Conservation (phyloP, 2,329 filamentous ascomycete species). For the Stemphylium lycopersici region DNA sequence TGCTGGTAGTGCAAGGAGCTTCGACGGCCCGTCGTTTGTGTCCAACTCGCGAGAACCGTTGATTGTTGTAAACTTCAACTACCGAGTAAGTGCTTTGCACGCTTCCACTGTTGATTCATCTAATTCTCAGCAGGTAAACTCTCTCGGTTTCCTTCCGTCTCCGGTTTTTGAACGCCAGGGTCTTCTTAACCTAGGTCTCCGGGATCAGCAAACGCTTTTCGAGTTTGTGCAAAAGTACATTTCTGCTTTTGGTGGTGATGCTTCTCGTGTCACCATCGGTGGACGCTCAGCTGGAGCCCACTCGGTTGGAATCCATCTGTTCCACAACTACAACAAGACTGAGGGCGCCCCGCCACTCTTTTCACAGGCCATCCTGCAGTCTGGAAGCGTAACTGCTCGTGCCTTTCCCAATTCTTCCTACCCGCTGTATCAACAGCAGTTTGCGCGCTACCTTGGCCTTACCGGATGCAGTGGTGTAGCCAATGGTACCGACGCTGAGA, state of each 20-base stretch:
- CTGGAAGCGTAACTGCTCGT: constrained; percentile 35
- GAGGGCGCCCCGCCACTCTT: constrained; percentile 29
- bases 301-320: constrained; percentile 36
- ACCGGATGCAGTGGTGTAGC: constrained; percentile 25
- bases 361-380: constrained; percentile 35
- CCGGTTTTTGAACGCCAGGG: constrained; percentile 32
- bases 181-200: constrained; percentile 36
- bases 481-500: constrained; percentile 35
- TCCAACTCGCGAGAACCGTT: constrained; percentile 29
- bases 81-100: constrained; percentile 18
- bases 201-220: constrained; percentile 28
- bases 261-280: constrained; percentile 45
- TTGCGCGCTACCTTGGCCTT: constrained; percentile 23
- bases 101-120: neutral
- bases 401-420: constrained; percentile 37
- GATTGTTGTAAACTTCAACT: constrained; percentile 39
- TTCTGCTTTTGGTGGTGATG: constrained; percentile 49
- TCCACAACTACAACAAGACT: constrained; percentile 38
- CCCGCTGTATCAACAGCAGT: constrained; percentile 36
- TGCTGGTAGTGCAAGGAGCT: constrained; percentile 29
- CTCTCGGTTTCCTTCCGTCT: constrained; percentile 34
- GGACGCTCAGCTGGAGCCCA: constrained; percentile 47
- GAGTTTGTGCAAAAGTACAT: constrained; percentile 50
- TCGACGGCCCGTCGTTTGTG: constrained; percentile 36
- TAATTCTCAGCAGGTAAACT: constrained; percentile 11